phyloP scores from a whole-genome alignment of 2,329 filamentous ascomycete genomes.

The Acephala macrosclerotiorum region DNA sequence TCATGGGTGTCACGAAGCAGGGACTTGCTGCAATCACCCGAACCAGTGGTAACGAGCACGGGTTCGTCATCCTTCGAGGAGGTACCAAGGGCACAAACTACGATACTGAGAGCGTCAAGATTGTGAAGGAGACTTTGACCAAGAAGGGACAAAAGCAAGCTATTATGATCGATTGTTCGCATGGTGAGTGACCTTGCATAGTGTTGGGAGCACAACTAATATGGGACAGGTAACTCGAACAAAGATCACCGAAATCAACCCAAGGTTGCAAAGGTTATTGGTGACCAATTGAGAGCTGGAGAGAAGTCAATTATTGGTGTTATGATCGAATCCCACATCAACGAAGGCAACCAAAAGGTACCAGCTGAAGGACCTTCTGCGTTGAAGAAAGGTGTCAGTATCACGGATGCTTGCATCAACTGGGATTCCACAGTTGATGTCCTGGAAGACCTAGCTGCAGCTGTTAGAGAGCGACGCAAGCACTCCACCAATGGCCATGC shows the following conservation, averaged over 20 bases:
- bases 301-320: conserved; percentile 92
- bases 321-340: conserved; percentile 99
- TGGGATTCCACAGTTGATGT: conserved; percentile 87
- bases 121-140: conserved; percentile 77
- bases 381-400: conserved; percentile 89
- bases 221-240: conserved; percentile 80
- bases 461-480: conserved; percentile 76
- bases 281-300: conserved; percentile 85
- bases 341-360: conserved; percentile 90
- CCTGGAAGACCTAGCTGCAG: conserved; percentile 84
- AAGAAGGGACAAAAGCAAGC: conserved; percentile 87
- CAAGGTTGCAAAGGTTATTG: conserved; percentile 82
- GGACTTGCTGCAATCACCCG: conserved; percentile 93
- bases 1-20: conserved; percentile 98
- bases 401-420: conserved; percentile 95
- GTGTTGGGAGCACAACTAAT: conserved; percentile 18
- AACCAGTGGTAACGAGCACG: conserved; percentile 94
- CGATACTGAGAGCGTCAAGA: conserved; percentile 82
- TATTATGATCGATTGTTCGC: conserved; percentile 98
- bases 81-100: conserved; percentile 94
- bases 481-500: conserved; percentile 17
- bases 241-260: conserved; percentile 99
- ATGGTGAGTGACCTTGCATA: conserved; percentile 64
- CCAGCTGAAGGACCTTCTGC: conserved; percentile 79
- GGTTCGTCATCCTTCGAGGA: conserved; percentile 94